Percentiles rank a stretch among this genome's conserved stretches.
Conservation (phyloP, 176 grass and related monocot species). For the Musa schizocarpa region DNA sequence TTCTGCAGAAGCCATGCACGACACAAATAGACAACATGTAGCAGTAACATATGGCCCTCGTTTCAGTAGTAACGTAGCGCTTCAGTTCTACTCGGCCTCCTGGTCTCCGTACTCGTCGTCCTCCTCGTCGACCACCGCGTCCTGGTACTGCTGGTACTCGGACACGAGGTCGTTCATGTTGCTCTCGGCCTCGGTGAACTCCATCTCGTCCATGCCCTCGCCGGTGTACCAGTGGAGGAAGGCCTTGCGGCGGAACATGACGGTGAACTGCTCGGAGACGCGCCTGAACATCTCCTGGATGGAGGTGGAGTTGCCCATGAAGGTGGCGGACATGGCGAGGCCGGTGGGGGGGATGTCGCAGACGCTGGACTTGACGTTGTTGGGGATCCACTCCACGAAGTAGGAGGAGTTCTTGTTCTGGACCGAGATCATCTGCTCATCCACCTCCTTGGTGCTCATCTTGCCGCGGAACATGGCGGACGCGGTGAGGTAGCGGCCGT, state of each 20-base stretch:
- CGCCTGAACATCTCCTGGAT: slow-evolving; percentile 20
- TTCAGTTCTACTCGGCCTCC: too few relatives aligned
- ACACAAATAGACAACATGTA: too few relatives aligned
- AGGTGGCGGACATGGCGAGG: slow-evolving; percentile 16
- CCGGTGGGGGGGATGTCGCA: slow-evolving; percentile 23
- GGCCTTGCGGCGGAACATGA: slow-evolving; percentile 41
- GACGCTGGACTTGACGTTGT: slow-evolving; percentile 34
- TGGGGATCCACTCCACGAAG: slow-evolving; percentile 32
- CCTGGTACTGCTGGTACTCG: slow-evolving; percentile 75
- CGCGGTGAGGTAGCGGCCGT: slow-evolving; percentile 45
- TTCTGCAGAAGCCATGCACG: too few relatives aligned
- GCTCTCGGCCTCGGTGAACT: slow-evolving; percentile 99
- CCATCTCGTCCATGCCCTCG: slow-evolving; percentile 89
- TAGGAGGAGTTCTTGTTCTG: slow-evolving; percentile 37
- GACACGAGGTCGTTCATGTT: slow-evolving; percentile 99
- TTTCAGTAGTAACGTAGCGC: too few relatives aligned
- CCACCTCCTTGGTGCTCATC: slow-evolving; percentile 29
- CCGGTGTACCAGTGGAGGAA: slow-evolving; percentile 89
- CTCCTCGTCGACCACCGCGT: too few relatives aligned
- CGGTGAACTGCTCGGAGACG: slow-evolving; percentile 22
- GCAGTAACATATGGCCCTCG: too few relatives aligned
- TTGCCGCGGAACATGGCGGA: slow-evolving; percentile 31
- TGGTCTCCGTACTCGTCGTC: too few relatives aligned
- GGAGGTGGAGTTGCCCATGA: slow-evolving; percentile 21
- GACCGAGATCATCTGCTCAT: slow-evolving; percentile 30